A percentile compares a stretch with the other conserved stretches of the same genome.
These are phyloP conservation scores for Microcos paniculata DNA, from an alignment of 345 rosid genomes.

Conservation along the genomic window DNA sequence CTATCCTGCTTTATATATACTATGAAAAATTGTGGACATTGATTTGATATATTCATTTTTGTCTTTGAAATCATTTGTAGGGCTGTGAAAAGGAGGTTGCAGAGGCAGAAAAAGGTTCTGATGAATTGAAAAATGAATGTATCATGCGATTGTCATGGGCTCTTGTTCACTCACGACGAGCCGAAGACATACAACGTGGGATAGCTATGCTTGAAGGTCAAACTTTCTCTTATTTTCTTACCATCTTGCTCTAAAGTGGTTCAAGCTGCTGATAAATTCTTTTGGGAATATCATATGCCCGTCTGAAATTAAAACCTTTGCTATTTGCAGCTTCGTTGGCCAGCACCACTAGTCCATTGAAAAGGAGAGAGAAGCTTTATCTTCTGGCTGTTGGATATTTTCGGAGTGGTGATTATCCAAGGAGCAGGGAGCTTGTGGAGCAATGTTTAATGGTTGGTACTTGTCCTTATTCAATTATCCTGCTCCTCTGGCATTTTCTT, in stretches of 20 bases:
- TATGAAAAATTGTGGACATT: not conserved
- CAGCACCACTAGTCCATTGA: constrained; percentile 40
- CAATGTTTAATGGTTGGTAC: constrained; percentile 57
- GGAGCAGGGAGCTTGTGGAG: constrained; percentile 75
- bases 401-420: constrained; percentile 62
- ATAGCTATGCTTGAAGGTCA: constrained; percentile 86
- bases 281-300: not conserved
- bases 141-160: constrained; percentile 82
- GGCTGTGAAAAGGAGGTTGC: constrained; percentile 75
- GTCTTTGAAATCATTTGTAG: constrained; percentile 31
- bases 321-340: constrained; percentile 40
- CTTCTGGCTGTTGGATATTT: constrained; percentile 79
- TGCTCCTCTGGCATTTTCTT: constrained; percentile 12
- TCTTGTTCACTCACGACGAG: constrained; percentile 68
- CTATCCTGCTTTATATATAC: not conserved
- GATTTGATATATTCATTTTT: not conserved
- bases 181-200: constrained; percentile 72
- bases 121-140: constrained; percentile 50
- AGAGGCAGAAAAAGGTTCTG: constrained; percentile 56
- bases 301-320: not conserved
- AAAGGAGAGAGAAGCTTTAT: constrained; percentile 70
- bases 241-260: not conserved
- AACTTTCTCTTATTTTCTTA: not conserved
- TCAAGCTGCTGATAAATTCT: not conserved
- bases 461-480: not conserved